These are phyloP conservation scores for Rhinocladiella mackenziei DNA, from an alignment of 2,329 filamentous ascomycete species.

Conservation along the genomic window DNA sequence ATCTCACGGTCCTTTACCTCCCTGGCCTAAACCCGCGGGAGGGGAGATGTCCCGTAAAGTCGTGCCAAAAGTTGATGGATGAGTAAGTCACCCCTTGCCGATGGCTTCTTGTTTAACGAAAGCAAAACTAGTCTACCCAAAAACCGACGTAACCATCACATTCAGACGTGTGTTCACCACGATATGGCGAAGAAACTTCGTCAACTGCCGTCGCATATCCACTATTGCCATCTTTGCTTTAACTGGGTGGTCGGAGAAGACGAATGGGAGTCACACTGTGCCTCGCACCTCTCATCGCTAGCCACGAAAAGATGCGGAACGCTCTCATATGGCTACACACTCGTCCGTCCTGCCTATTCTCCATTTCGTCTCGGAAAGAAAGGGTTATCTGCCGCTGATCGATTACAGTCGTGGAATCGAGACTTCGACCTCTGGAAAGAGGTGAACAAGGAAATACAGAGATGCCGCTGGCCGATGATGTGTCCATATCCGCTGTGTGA, in stretches of 20 bases:
- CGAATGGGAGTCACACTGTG: slow-evolving; percentile 20
- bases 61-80: slow-evolving; percentile 3
- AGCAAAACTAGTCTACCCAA: slow-evolving; percentile 16
- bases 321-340: slow-evolving; percentile 20
- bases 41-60: slow-evolving; percentile 6
- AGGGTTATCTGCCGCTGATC: background rate
- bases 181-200: slow-evolving; percentile 8
- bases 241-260: slow-evolving; percentile 16
- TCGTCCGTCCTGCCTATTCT: slow-evolving; percentile 19
- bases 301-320: slow-evolving; percentile 16
- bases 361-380: slow-evolving; percentile 10
- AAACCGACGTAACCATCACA: slow-evolving; percentile 14
- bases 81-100: background rate
- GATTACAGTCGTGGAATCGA: slow-evolving; percentile 9
- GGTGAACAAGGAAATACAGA: background rate
- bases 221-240: slow-evolving; percentile 21
- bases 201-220: slow-evolving; percentile 3
- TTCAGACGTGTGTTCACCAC: slow-evolving; percentile 14
- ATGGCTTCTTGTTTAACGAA: background rate
- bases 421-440: slow-evolving; percentile 11
- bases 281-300: slow-evolving; percentile 11
- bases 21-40: slow-evolving; percentile 3
- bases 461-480: slow-evolving; percentile 1
- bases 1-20: slow-evolving; percentile 12
- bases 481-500: slow-evolving; percentile 8